Evolutionary conservation across 306 rosid genomes (phyloP).

Genomic region (Erythrophleum fordii): DNA sequence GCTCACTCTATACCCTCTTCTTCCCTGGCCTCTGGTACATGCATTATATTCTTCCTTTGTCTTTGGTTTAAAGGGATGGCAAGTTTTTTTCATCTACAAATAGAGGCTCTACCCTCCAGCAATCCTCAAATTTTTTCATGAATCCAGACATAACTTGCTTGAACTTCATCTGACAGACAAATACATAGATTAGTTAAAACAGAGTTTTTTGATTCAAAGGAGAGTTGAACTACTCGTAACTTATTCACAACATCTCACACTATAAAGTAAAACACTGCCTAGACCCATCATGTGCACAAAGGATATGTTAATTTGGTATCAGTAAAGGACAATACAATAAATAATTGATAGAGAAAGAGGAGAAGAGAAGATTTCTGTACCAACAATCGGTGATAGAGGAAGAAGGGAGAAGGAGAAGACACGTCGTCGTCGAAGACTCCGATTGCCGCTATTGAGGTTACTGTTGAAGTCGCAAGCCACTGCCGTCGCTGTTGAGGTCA

Average conservation of each 20-base stretch:
- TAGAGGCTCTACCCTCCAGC: slow-evolving; percentile 91
- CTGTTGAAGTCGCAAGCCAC: too few relatives aligned
- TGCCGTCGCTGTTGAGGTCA: too few relatives aligned
- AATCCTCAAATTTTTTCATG: slow-evolving; percentile 91
- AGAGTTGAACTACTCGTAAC: neutral
- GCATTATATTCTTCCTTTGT: slow-evolving; percentile 69
- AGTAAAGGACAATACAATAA: slow-evolving; percentile 4
- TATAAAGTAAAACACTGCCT: neutral
- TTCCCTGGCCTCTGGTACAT: slow-evolving; percentile 89
- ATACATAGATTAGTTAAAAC: slow-evolving; percentile 32
- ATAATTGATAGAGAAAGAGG: too few relatives aligned
- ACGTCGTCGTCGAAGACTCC: too few relatives aligned
- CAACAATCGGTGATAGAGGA: too few relatives aligned
- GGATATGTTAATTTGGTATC: neutral
- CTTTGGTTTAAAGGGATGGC: slow-evolving; percentile 74
- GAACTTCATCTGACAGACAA: slow-evolving; percentile 79
- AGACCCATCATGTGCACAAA: neutral
- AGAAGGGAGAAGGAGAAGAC: too few relatives aligned
- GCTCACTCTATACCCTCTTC: slow-evolving; percentile 84
- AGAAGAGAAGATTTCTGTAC: too few relatives aligned
- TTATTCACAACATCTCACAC: slow-evolving; percentile 4
- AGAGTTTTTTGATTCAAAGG: neutral
- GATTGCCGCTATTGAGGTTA: too few relatives aligned
- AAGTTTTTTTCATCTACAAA: slow-evolving; percentile 78
- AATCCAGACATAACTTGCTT: slow-evolving; percentile 89